phyloP scores from a whole-genome alignment of 1,139 yeast genomes.

The Nakaseomyces bracarensis region DNA sequence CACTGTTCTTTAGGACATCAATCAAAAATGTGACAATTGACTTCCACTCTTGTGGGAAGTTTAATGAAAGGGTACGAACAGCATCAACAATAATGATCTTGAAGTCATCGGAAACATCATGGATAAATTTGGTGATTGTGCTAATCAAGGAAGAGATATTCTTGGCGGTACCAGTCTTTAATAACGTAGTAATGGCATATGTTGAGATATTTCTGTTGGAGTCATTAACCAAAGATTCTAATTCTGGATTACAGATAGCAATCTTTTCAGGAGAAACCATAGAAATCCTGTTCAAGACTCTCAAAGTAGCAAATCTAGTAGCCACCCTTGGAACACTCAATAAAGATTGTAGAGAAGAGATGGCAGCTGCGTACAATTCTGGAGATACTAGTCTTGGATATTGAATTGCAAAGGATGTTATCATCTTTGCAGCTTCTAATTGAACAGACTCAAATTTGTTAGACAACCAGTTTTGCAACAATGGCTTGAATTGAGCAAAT shows the following conservation, averaged over 20 bases:
- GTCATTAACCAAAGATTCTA: slow-evolving; percentile 82
- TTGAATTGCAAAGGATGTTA: slow-evolving; percentile 46
- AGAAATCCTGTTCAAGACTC: slow-evolving; percentile 81
- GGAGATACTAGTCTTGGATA: slow-evolving; percentile 42
- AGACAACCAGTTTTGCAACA: slow-evolving; percentile 61
- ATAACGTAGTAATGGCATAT: slow-evolving; percentile 92
- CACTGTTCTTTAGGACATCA: slow-evolving; percentile 72
- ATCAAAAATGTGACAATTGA: slow-evolving; percentile 75
- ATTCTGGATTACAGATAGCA: slow-evolving; percentile 65
- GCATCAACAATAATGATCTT: slow-evolving; percentile 93
- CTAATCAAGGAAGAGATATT: slow-evolving; percentile 83
- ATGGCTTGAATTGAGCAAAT: slow-evolving; percentile 44
- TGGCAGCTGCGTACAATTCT: slow-evolving; percentile 57
- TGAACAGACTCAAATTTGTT: slow-evolving; percentile 87
- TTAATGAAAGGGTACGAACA: slow-evolving; percentile 80
- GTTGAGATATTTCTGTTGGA: slow-evolving; percentile 90
- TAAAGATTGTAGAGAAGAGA: slow-evolving; percentile 65
- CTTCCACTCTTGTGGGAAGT: slow-evolving; percentile 86
- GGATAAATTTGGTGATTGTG: slow-evolving; percentile 83
- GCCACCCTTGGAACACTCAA: slow-evolving; percentile 85
- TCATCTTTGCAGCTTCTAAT: slow-evolving; percentile 85
- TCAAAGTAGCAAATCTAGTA: slow-evolving; percentile 85
- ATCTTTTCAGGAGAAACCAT: slow-evolving; percentile 71
- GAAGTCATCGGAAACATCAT: slow-evolving; percentile 92
- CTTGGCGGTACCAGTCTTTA: slow-evolving; percentile 90